Evolutionary conservation across 2,329 filamentous ascomycete species (phyloP).

Genomic region (Colletotrichum sp.): DNA sequence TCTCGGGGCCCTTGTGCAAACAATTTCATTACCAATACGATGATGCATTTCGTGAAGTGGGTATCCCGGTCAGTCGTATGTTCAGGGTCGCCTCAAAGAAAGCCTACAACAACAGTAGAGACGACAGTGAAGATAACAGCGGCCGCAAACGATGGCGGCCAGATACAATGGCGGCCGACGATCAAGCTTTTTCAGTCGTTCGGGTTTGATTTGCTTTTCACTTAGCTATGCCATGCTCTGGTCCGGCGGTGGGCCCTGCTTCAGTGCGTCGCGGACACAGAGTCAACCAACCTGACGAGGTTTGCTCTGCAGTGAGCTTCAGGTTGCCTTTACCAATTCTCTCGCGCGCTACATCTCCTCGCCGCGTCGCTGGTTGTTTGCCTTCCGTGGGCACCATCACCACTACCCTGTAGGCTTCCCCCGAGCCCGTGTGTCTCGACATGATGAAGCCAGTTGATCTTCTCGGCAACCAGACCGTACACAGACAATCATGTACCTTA

Average conservation of each 20-base stretch:
- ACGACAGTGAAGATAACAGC: neutral
- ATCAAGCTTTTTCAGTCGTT: neutral
- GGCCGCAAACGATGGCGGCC: neutral
- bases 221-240: neutral
- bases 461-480: neutral
- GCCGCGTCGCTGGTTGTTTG: neutral
- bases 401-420: neutral
- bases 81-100: neutral
- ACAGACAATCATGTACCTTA: neutral
- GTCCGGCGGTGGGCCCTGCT: neutral
- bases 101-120: neutral
- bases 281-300: neutral
- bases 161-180: neutral
- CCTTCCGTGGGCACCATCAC: neutral
- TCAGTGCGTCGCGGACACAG: neutral
- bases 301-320: neutral
- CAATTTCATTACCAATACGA: neutral
- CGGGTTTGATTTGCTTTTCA: neutral
- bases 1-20: neutral
- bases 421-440: neutral
- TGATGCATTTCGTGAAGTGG: neutral
- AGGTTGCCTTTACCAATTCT: neutral
- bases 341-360: neutral
- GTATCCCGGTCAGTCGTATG: neutral
- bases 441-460: neutral